Percentiles rank a stretch among this genome's conserved stretches.
phyloP scores from a whole-genome alignment of 495 filamentous ascomycete genomes.

The Penicillium antarcticum region DNA sequence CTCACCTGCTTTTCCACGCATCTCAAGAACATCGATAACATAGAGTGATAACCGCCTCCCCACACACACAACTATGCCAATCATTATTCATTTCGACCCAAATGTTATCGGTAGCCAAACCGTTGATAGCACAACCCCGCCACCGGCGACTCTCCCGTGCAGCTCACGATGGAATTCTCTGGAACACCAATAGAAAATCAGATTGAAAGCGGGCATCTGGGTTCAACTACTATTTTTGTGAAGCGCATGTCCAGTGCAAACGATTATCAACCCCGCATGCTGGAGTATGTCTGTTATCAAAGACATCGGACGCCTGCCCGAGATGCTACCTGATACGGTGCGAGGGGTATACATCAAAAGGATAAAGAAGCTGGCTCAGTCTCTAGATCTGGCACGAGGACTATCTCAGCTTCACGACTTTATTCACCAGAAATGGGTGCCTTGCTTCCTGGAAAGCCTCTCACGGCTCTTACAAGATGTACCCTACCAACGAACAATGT shows the following conservation, averaged over 20 bases:
- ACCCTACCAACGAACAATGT: background rate
- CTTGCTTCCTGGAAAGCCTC: background rate
- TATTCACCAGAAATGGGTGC: conserved; percentile 4
- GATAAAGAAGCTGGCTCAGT: conserved; percentile 1
- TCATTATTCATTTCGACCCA: background rate
- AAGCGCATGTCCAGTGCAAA: background rate
- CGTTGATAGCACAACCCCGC: conserved; percentile 7
- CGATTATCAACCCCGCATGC: conserved; percentile 1
- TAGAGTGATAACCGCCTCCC: no score
- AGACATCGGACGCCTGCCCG: conserved; percentile 2
- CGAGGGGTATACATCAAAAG: background rate
- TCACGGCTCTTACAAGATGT: conserved; percentile 3
- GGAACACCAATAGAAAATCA: background rate
- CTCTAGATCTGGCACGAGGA: background rate
- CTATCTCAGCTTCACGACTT: background rate
- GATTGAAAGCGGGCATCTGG: background rate
- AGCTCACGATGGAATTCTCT: background rate
- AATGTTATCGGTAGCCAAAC: conserved; percentile 2
- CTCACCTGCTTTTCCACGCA: no score
- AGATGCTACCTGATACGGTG: background rate
- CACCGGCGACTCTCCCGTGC: conserved; percentile 5
- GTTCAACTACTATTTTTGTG: background rate
- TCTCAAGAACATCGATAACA: no score
- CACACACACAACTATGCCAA: background rate
- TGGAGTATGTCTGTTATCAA: background rate